phyloP scores from a whole-genome alignment of 2,329 filamentous ascomycete species.

The Chrysoporthe puriensis region DNA sequence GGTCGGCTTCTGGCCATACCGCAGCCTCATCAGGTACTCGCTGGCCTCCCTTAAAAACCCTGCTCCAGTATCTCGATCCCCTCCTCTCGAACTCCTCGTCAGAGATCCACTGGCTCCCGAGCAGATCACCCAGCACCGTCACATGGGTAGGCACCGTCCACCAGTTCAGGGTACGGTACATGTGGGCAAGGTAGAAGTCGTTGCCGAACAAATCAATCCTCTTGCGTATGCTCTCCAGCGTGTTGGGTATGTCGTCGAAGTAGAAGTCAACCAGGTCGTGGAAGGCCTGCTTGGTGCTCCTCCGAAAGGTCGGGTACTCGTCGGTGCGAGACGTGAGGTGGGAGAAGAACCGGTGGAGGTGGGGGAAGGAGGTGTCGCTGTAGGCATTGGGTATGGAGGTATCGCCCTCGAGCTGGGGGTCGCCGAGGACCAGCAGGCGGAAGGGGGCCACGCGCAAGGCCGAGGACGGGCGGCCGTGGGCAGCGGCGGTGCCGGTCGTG shows the following conservation, averaged over 20 bases:
- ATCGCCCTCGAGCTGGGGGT: conserved; percentile 93
- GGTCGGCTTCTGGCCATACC: conserved; percentile 50
- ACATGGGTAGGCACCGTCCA: conserved; percentile 86
- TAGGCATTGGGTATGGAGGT: conserved; percentile 72
- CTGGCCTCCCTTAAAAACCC: conserved; percentile 72
- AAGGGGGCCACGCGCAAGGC: conserved; percentile 66
- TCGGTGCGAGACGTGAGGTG: conserved; percentile 43
- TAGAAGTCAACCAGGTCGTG: conserved; percentile 66
- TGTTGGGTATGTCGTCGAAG: conserved; percentile 69
- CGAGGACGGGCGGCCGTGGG: conserved; percentile 32
- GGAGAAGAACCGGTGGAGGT: conserved; percentile 50
- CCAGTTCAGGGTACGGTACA: conserved; percentile 83
- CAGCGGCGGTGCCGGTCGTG: conserved; percentile 31
- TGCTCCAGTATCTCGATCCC: conserved; percentile 76
- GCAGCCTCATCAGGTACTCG: conserved; percentile 64
- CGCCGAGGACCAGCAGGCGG: conserved; percentile 82
- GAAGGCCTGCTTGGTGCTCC: conserved; percentile 54
- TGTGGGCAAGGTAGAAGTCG: conserved; percentile 91
- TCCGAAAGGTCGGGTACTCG: conserved; percentile 45
- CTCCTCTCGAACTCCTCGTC: conserved; percentile 81
- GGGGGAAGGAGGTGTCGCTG: conserved; percentile 54
- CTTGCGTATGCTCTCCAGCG: conserved; percentile 73
- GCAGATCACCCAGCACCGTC: conserved; percentile 83
- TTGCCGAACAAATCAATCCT: conserved; percentile 88
- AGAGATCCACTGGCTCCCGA: conserved; percentile 94